Evolutionary conservation across 2,329 filamentous ascomycete genomes (phyloP), one percentile per base, ranked within the genome.

Genomic region (Fusarium sp.): DNA sequence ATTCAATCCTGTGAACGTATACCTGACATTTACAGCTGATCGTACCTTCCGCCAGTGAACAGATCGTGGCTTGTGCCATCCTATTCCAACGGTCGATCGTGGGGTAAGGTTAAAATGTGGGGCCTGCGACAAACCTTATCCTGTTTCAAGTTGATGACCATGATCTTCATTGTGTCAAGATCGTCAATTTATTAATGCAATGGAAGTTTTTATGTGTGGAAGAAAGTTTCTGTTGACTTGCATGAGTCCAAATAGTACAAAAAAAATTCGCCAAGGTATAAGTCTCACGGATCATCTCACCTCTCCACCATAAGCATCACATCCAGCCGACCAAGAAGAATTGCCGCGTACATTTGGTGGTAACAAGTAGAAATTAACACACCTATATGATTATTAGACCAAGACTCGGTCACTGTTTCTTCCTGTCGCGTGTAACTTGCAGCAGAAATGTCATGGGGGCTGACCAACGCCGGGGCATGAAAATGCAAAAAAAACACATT

Each of bases 191-290:
- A 15, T 47, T 15, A 6, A 35, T 51, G 31, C 22, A 18, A 35
- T 35, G 2, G 15, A 17, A 12, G 48, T 14, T 20, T 51, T 13
- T 11, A 31, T 35, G 15, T 1, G 11, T n/a, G 6, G 11, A 24
- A n/a, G 31, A 20, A 18, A 33, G 31, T 18, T 35, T 51, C 31
- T 51, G 1, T 5, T 35, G 17, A 35, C n/a, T 33, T 24, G 0
- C 11, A 4, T 35, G 31, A 3, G 7, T 14, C 3, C 48, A 51
- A 20, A n/a, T 0, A 10, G 12, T 4, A 7, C 5, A 18, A 33
- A 33, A 33, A 2, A 24, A 51, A 10, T 5, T n/a, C 17, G 3
- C 28, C 3, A 35, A n/a, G 12, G 2, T 10, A 18, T 24, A 15
- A 18, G 7, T 24, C 31, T 14, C 3, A 14, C 22, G 2, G 14